These are phyloP conservation scores for Penicillium sp. DNA, from an alignment of 2,329 filamentous ascomycete genomes.

Conservation along the genomic window DNA sequence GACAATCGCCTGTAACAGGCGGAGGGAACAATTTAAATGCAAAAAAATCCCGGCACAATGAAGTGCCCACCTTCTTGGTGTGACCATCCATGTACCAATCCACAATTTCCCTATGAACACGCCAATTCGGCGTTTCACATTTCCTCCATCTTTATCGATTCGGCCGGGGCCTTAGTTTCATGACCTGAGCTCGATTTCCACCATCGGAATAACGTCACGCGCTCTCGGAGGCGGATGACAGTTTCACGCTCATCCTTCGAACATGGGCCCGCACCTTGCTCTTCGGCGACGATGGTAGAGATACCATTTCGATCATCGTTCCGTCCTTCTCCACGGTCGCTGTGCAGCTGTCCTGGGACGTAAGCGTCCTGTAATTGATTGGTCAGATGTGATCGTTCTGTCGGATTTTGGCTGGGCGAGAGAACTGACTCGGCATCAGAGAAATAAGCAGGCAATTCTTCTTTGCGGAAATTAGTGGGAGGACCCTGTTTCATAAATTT, in stretches of 20 bases:
- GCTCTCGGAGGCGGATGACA: slow-evolving; percentile 22
- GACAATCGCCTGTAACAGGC: slow-evolving; percentile 15
- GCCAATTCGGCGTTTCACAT: neutral
- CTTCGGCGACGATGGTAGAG: slow-evolving; percentile 27
- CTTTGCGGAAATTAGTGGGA: slow-evolving; percentile 47
- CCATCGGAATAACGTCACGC: slow-evolving; percentile 20
- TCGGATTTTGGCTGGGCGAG: slow-evolving; percentile 16
- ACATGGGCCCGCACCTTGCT: slow-evolving; percentile 33
- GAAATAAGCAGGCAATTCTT: slow-evolving; percentile 42
- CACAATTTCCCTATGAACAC: slow-evolving; percentile 2
- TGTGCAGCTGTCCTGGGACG: slow-evolving; percentile 33
- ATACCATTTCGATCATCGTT: slow-evolving; percentile 25
- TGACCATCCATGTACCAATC: slow-evolving; percentile 24
- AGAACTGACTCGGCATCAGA: slow-evolving; percentile 41
- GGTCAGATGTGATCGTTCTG: slow-evolving; percentile 29
- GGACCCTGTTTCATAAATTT: slow-evolving; percentile 35
- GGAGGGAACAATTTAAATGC: slow-evolving; percentile 25
- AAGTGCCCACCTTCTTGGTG: slow-evolving; percentile 47
- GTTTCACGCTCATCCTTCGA: slow-evolving; percentile 31
- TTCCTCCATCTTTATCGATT: slow-evolving; percentile 5
- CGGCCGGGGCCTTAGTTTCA: slow-evolving; percentile 6
- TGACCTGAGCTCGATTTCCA: slow-evolving; percentile 9
- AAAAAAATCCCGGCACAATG: slow-evolving; percentile 42
- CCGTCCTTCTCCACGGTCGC: slow-evolving; percentile 32
- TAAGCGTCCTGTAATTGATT: slow-evolving; percentile 34